These are phyloP conservation scores for Talaromyces funiculosus DNA, from an alignment of 2,329 filamentous ascomycete genomes.

Conservation along the genomic window DNA sequence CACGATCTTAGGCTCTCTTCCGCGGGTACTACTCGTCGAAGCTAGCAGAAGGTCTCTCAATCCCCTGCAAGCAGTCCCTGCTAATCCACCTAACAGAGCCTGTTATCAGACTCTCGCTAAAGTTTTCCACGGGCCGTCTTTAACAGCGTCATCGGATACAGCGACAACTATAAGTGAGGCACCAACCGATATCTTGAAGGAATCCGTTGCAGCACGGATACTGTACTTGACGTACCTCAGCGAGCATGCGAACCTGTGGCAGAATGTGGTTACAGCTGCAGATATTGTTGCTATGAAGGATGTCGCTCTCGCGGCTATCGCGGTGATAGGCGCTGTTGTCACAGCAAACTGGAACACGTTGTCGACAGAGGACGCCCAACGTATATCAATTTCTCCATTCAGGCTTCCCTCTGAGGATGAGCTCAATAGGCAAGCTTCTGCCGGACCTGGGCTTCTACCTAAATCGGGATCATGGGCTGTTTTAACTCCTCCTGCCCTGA, in stretches of 20 bases:
- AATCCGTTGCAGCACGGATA: slow-evolving; percentile 50
- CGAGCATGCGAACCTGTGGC: slow-evolving; percentile 48
- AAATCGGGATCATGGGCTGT: slow-evolving; percentile 47
- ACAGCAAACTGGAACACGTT: slow-evolving; percentile 50
- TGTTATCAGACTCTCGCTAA: slow-evolving; percentile 51
- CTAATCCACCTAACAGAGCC: slow-evolving; percentile 49
- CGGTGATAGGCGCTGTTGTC: slow-evolving; percentile 48
- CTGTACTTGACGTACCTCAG: slow-evolving; percentile 52
- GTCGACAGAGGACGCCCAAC: slow-evolving; percentile 24
- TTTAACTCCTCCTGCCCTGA: slow-evolving; percentile 47
- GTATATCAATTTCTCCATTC: slow-evolving; percentile 23
- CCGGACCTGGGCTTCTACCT: slow-evolving; percentile 32
- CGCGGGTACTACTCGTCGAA: slow-evolving; percentile 49
- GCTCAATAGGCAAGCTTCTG: slow-evolving; percentile 33
- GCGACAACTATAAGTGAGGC: slow-evolving; percentile 24
- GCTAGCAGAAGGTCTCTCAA: slow-evolving; percentile 33
- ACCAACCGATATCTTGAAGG: slow-evolving; percentile 38
- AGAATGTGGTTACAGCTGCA: slow-evolving; percentile 48
- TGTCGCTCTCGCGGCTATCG: slow-evolving; percentile 50
- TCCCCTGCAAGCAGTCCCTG: slow-evolving; percentile 48
- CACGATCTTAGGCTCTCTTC: slow-evolving; percentile 53
- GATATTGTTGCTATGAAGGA: slow-evolving; percentile 55
- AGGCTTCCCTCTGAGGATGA: slow-evolving; percentile 37
- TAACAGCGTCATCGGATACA: slow-evolving; percentile 15
- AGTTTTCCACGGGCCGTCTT: slow-evolving; percentile 53